Conservation (phyloP, 768 basidiomycete species). For the Leccinellum luteum region DNA sequence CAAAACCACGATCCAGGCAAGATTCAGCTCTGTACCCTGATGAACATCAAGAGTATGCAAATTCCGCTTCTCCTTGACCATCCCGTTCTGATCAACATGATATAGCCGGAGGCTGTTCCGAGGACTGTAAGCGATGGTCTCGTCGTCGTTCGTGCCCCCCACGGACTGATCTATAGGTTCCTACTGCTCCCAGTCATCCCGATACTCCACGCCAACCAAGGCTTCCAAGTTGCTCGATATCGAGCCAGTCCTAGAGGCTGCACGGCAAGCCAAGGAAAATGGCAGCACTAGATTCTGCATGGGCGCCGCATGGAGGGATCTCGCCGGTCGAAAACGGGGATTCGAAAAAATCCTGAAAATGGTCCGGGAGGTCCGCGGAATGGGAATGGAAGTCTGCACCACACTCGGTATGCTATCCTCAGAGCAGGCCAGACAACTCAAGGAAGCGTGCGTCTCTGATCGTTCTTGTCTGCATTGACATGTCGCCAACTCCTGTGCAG, state of each 20-base stretch:
- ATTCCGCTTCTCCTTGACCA: conserved; percentile 20
- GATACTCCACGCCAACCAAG: conserved; percentile 84
- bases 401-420: conserved; percentile 96
- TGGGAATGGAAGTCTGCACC: conserved; percentile 99
- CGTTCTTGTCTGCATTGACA: background rate
- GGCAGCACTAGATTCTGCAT: conserved; percentile 98
- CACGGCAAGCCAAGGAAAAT: conserved; percentile 91
- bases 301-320: conserved; percentile 98
- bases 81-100: conserved; percentile 7
- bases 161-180: conserved; percentile 54
- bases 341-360: conserved; percentile 92
- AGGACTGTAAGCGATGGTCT: conserved; percentile 70
- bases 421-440: conserved; percentile 87
- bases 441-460: conserved; percentile 71
- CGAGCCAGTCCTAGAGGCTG: conserved; percentile 90
- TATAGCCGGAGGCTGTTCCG: conserved; percentile 89
- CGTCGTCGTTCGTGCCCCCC: background rate
- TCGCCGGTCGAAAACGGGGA: conserved; percentile 87
- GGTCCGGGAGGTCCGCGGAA: conserved; percentile 85
- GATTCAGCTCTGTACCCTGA: conserved; percentile 93
- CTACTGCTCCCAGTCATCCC: conserved; percentile 97
- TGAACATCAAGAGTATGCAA: conserved; percentile 96
- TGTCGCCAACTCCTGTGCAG: conserved; percentile 34
- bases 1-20: conserved; percentile 84
- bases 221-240: conserved; percentile 85